These are phyloP conservation scores for Phytopythium cucurbitacearum DNA, from an alignment of 352 stramenopile genomes.

Conservation along the genomic window DNA sequence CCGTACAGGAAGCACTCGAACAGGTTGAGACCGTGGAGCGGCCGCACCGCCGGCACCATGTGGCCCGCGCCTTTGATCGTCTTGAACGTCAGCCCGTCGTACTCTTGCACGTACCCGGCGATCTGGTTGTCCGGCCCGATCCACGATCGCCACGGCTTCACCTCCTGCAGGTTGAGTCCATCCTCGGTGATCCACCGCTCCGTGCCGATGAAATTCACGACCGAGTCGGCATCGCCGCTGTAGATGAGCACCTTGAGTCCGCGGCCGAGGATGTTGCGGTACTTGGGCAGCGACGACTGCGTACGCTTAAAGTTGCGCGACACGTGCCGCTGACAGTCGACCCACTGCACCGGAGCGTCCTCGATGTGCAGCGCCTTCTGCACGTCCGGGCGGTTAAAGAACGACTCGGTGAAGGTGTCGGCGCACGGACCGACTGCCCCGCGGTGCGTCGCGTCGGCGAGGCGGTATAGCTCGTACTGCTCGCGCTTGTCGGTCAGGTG, in stretches of 20 bases:
- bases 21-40: constrained; percentile 70
- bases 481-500: constrained; percentile 21
- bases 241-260: constrained; percentile 66
- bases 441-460: constrained; percentile 27
- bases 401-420: constrained; percentile 41
- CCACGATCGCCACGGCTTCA: constrained; percentile 61
- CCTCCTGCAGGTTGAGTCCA: constrained; percentile 61
- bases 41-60: constrained; percentile 81
- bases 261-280: constrained; percentile 52
- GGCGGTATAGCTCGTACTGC: constrained; percentile 6
- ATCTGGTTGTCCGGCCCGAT: constrained; percentile 81
- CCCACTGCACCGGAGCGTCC: constrained; percentile 34
- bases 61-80: constrained; percentile 92
- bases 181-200: constrained; percentile 75
- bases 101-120: constrained; percentile 85
- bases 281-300: constrained; percentile 51
- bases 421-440: constrained; percentile 50
- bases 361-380: constrained; percentile 57
- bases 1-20: constrained; percentile 83
- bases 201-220: constrained; percentile 88
- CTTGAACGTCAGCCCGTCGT: constrained; percentile 83
- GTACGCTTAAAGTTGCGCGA: constrained; percentile 34
- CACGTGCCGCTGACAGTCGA: constrained; percentile 54
- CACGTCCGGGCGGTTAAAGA: constrained; percentile 45
- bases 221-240: constrained; percentile 72